A percentile compares a stretch with the other conserved stretches of the same genome.
These are phyloP conservation scores for Juncus inflexus DNA, from an alignment of 176 grass and related monocot genomes.

Conservation along the genomic window DNA sequence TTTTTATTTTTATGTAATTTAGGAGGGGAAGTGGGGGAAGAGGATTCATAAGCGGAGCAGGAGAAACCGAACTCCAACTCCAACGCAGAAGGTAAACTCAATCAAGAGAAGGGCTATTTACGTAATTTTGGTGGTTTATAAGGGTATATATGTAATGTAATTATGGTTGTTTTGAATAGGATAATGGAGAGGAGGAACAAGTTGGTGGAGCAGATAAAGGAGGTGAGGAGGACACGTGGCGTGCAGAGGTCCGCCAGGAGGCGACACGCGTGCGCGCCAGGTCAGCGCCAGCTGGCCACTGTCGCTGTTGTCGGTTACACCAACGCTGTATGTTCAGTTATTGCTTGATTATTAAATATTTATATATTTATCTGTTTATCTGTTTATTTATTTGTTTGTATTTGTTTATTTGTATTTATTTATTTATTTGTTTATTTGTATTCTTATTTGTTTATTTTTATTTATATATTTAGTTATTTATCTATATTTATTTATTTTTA, in stretches of 20 bases:
- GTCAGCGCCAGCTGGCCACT: conserved; percentile 61
- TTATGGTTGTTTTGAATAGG: conserved; percentile 39
- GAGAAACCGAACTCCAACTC: conserved; percentile 98
- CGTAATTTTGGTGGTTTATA: not conserved
- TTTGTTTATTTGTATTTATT: not conserved
- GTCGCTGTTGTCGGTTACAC: conserved; percentile 93
- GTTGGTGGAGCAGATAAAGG: conserved; percentile 76
- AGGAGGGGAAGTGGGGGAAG: conserved; percentile 92
- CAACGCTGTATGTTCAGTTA: conserved; percentile 76
- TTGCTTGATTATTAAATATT: conserved; percentile 15
- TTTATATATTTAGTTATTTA: conserved; percentile 1
- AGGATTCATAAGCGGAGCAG: conserved; percentile 89
- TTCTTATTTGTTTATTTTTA: not conserved
- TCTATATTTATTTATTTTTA: not conserved
- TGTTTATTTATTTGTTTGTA: not conserved
- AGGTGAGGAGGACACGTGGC: conserved; percentile 67
- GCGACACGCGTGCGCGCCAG: conserved; percentile 74
- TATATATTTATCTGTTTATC: conserved; percentile 11
- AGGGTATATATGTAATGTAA: conserved; percentile 10
- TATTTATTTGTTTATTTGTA: not conserved
- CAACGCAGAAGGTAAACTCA: conserved; percentile 84
- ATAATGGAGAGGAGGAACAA: conserved; percentile 65
- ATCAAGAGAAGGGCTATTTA: not conserved
- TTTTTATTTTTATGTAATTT: conserved; percentile 28
- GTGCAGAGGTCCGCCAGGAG: conserved; percentile 77